Evolutionary conservation across 441 rosid genomes (phyloP), one percentile per base, ranked within the genome.

Genomic region (Croton setiger): DNA sequence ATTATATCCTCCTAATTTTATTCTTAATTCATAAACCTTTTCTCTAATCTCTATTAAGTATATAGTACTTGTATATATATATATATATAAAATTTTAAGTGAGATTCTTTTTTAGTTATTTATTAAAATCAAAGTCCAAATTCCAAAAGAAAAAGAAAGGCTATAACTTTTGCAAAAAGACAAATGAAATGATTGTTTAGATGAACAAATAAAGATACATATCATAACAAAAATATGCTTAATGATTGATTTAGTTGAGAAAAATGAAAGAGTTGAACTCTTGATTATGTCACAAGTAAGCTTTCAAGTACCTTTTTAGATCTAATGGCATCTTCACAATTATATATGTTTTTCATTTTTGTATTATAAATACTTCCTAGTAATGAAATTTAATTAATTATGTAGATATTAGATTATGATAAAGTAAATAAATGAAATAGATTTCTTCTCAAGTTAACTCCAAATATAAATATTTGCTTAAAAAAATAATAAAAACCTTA

Each of bases 171-270:
- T 44, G 37, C 4, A 17, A 43, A 62, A 33, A 52, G 66, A 56
- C 56, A 64, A 64, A 56, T 62, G 45, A 70, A 36, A 67, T 73
- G 66, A 66, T 66, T 61, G 58, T 37, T 48, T 39, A 39, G 7
- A 39, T 6, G 69, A 66, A 54, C 43, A 36, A 65, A 48, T 48
- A 36, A 37, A 37, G 7, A 41, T 27, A 8, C 5, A 37, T 35
- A 23, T 59, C 18, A 15, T 43, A 74, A 13, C 48, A 52, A 27
- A 52, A 69, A 33, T 27, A 27, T 17, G 41, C 41, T 58, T 62
- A 80, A 85, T 79, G 70, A 82, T 79, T 81, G 76, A 60, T 68
- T 52, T 49, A 18, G 82, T 43, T 47, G 73, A 49, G 75, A 2
- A 23, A 39, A 51, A 39, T 51, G 49, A 64, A 39, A 12, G 67